phyloP scores from a whole-genome alignment of 768 basidiomycete species.

The Polyporus arcularius region DNA sequence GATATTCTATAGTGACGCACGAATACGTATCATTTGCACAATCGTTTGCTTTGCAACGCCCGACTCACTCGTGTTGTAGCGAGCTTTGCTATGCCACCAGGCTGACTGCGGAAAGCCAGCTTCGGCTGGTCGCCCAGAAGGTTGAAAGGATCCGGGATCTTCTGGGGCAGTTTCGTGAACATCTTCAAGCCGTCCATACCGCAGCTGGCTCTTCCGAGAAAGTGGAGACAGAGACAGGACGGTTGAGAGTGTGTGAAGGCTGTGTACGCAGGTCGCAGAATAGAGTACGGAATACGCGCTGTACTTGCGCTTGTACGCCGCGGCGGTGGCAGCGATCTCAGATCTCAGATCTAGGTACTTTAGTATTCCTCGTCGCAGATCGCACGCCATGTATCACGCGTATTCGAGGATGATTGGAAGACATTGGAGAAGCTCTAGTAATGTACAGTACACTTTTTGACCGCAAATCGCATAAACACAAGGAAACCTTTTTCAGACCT shows the following conservation, averaged over 20 bases:
- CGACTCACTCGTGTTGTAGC: constrained; percentile 66
- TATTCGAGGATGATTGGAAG: too few species aligned
- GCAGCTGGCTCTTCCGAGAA: neutral
- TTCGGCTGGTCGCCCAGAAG: constrained; percentile 85
- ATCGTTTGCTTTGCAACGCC: neutral
- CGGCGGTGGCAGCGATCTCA: neutral
- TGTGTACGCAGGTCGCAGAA: neutral
- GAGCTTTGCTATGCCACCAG: constrained; percentile 77
- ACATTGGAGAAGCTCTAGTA: too few species aligned
- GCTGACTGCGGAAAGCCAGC: constrained; percentile 83
- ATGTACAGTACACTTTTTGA: too few species aligned
- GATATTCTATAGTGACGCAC: constrained; percentile 58
- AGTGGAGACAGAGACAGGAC: neutral
- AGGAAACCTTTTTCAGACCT: too few species aligned
- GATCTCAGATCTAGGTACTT: neutral
- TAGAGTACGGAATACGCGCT: neutral
- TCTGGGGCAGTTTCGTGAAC: constrained; percentile 74
- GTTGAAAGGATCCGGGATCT: constrained; percentile 74
- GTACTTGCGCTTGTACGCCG: neutral
- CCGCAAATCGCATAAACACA: too few species aligned
- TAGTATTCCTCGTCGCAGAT: too few species aligned
- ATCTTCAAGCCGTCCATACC: constrained; percentile 35
- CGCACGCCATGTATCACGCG: too few species aligned
- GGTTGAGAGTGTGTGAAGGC: neutral
- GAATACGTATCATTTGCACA: neutral